Conservation (phyloP, 176 grass and related monocot species). For the Oryza nivara region DNA sequence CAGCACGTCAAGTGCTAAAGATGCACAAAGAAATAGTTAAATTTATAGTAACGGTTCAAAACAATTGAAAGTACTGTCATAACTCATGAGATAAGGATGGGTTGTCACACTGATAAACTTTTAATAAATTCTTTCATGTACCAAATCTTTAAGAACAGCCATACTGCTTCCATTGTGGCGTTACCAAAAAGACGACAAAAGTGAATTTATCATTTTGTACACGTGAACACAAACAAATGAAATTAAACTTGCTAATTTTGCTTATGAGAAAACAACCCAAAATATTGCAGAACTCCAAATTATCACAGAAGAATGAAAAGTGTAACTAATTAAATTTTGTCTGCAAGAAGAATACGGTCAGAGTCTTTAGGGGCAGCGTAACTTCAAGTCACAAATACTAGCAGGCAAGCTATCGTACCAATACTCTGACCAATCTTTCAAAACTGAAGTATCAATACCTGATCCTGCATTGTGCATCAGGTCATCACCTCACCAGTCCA, state of each 20-base stretch:
- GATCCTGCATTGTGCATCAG: neutral
- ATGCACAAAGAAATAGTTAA: neutral
- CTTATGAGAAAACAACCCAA: neutral
- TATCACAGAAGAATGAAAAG: neutral
- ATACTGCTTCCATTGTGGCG: neutral
- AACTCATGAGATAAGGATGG: neutral
- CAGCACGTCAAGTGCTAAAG: neutral
- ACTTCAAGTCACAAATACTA: neutral
- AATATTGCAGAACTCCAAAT: neutral
- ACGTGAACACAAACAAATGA: neutral
- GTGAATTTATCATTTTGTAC: neutral
- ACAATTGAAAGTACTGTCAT: neutral
- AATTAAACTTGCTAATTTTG: neutral
- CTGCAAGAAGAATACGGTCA: neutral
- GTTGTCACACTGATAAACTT: neutral
- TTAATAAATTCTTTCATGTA: neutral
- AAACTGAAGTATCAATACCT: slow-evolving; percentile 4
- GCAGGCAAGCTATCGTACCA: neutral
- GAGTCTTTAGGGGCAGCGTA: neutral
- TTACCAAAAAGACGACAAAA: slow-evolving; percentile 18
- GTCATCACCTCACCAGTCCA: neutral
- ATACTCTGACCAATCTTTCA: slow-evolving; percentile 5
- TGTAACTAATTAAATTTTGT: neutral
- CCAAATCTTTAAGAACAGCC: neutral
- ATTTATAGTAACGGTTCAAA: neutral